Evolutionary conservation across 176 grass and related monocot species (phyloP), one percentile per base, ranked within the genome.

Genomic region (Coix lacrymajobi): DNA sequence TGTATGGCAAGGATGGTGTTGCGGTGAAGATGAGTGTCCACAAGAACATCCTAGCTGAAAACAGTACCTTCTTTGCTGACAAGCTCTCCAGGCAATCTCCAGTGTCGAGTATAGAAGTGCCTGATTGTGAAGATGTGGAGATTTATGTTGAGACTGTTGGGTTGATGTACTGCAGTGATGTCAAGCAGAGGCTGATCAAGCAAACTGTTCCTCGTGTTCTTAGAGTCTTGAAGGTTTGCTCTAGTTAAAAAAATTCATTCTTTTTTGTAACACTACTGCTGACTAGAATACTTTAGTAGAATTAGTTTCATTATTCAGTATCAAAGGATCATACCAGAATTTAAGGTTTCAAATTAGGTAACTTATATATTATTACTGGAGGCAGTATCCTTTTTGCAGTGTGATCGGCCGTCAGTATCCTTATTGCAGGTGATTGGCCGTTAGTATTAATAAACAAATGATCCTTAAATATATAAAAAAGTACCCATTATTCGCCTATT

Each of bases 51-150:
- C 82, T 97, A 73, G 54, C 87, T 49, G 95, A 92, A 70, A 88
- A 97, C 17, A 92, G 95, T 74, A 89, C 64, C 52, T 89, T 88
- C 85, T 97, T 97, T 85, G 63, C 89, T 33, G 92, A 94, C 46
- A 97, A 89, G 52, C 76, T 97, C 3, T 89, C 89, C 12, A 64
- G 61, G 39, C 80, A 94, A 69, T 94, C 92, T 79, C 85, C 88
- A 24, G 67, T 85, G 13, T 83, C 85, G 2, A 88, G 63, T 44
- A 67, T 97, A 34, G 92, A 97, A 48, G 85, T 94, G 32, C 20
- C 80, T 48, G 92, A 97, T 71, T 97, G 92, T 60, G 94, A 97
- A 51, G 94, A 97, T 83, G 92, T 97, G 45, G 94, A 97, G 80
- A 97, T 97, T 39, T 94, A 84, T 80, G 90, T 94, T 45, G 94